phyloP scores from a whole-genome alignment of 306 rosid genomes.

The Trifolium repens region DNA sequence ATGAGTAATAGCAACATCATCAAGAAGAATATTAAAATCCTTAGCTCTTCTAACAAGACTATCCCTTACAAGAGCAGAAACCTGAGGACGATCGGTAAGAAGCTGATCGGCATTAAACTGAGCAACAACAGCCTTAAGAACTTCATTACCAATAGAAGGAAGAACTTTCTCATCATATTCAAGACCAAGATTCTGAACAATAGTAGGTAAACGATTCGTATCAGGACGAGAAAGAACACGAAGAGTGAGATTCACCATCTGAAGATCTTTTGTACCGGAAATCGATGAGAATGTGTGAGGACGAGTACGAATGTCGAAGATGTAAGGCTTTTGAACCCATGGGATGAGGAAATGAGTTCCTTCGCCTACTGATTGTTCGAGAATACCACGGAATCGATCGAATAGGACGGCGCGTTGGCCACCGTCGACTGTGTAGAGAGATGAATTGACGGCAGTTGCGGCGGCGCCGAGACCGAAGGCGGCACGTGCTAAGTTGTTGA shows the following conservation, averaged over 20 bases:
- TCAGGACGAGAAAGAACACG: conserved; percentile 90
- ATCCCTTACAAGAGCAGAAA: conserved; percentile 86
- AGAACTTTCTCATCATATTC: conserved; percentile 97
- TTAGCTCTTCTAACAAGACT: conserved; percentile 70
- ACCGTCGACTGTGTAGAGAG: conserved; percentile 94
- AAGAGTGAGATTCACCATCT: conserved; percentile 86
- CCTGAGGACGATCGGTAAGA: conserved; percentile 81
- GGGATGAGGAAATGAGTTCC: conserved; percentile 93
- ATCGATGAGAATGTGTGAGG: conserved; percentile 89
- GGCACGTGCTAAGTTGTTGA: conserved; percentile 63
- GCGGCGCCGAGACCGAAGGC: conserved; percentile 82
- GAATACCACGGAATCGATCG: conserved; percentile 88
- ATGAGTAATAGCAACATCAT: conserved; percentile 91
- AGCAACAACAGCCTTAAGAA: conserved; percentile 83
- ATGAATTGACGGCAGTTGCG: conserved; percentile 55
- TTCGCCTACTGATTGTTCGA: conserved; percentile 60
- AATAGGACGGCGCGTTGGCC: conserved; percentile 95
- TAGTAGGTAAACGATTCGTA: conserved; percentile 63
- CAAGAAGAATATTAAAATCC: conserved; percentile 84
- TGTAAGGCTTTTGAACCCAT: conserved; percentile 94
- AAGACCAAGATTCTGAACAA: conserved; percentile 84
- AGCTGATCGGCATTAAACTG: conserved; percentile 97
- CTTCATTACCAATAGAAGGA: conserved; percentile 92
- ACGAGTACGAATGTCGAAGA: conserved; percentile 86
- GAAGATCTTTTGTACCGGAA: conserved; percentile 93